phyloP scores from a whole-genome alignment of 2,329 filamentous ascomycete species.

The Penicillium oxalicum region DNA sequence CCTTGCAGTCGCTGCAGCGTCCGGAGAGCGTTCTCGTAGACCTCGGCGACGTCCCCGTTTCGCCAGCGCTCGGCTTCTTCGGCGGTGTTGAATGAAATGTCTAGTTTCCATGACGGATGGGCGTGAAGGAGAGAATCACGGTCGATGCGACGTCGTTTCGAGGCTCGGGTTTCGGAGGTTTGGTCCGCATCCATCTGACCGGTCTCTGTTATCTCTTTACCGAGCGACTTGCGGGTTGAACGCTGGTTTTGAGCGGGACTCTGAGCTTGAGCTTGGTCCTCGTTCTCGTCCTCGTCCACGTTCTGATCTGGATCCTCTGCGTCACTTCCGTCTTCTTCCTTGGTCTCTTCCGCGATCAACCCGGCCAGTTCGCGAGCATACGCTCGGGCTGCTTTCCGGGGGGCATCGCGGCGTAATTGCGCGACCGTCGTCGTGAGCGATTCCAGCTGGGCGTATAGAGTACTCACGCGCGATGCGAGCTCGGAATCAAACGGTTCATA shows the following conservation, averaged over 20 bases:
- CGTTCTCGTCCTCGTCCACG: slow-evolving; percentile 34
- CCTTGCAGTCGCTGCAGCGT: slow-evolving; percentile 37
- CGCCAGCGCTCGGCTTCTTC: slow-evolving; percentile 35
- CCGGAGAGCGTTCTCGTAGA: slow-evolving; percentile 38
- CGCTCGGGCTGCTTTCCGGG: slow-evolving; percentile 34
- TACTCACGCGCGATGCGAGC: slow-evolving; percentile 39
- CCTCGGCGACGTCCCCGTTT: slow-evolving; percentile 38
- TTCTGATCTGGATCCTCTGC: slow-evolving; percentile 21
- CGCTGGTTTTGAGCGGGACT: no score
- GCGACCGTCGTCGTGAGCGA: slow-evolving; percentile 44
- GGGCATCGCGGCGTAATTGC: slow-evolving; percentile 42
- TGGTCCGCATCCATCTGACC: slow-evolving; percentile 29
- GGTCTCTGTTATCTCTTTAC: slow-evolving; percentile 5
- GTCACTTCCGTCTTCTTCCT: slow-evolving; percentile 36
- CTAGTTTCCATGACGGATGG: slow-evolving; percentile 26
- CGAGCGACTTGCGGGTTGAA: no score
- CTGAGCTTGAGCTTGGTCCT: neutral
- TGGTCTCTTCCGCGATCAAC: slow-evolving; percentile 35
- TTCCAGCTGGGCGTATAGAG: slow-evolving; percentile 45
- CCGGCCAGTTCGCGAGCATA: slow-evolving; percentile 34
- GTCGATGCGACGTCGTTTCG: neutral
- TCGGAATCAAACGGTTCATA: slow-evolving; percentile 43
- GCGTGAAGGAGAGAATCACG: neutral
- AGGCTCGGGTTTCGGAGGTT: slow-evolving; percentile 26
- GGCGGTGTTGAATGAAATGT: slow-evolving; percentile 29